A percentile compares a stretch with the other conserved stretches of the same genome.
Conservation (phyloP, 2,329 filamentous ascomycete species). For the Laburnicola sp. region DNA sequence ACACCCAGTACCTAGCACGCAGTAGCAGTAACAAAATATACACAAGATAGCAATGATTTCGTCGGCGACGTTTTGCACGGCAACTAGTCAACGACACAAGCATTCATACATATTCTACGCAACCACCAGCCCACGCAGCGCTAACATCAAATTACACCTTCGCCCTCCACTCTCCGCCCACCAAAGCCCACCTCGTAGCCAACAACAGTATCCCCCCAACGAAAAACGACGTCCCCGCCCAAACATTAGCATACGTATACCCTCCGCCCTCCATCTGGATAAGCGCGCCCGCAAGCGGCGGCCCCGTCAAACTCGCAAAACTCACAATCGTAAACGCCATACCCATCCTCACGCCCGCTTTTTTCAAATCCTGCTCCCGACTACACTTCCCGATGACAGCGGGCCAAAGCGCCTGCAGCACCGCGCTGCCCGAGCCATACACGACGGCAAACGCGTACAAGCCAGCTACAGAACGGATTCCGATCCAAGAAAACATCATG, state of each 20-base stretch:
- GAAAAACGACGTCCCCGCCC: conserved; percentile 36
- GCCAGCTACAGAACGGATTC: conserved; percentile 26
- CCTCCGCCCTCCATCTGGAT: conserved; percentile 33
- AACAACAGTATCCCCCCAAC: conserved; percentile 31
- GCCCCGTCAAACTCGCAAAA: conserved; percentile 41
- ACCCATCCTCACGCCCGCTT: conserved; percentile 40
- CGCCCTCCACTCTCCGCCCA: conserved; percentile 34
- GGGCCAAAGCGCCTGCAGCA: conserved; percentile 38
- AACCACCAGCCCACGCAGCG: too few species aligned
- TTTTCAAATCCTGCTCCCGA: conserved; percentile 36
- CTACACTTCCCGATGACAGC: conserved; percentile 37
- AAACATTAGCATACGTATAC: conserved; percentile 45
- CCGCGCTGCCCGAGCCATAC: conserved; percentile 34
- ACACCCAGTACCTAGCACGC: too few species aligned
- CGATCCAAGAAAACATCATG: conserved; percentile 46
- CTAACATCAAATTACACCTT: too few species aligned
- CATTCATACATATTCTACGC: too few species aligned
- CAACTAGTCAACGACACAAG: too few species aligned
- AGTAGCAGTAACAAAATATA: too few species aligned
- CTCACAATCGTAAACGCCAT: conserved; percentile 44
- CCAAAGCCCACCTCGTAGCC: conserved; percentile 31
- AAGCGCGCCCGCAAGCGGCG: conserved; percentile 41
- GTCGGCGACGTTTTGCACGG: too few species aligned
- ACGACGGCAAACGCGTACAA: conserved; percentile 39
- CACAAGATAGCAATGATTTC: too few species aligned